Percentiles rank a stretch among this genome's conserved stretches.
phyloP scores from a whole-genome alignment of 2,329 filamentous ascomycete genomes.

The Dactylonectria macrodidyma region DNA sequence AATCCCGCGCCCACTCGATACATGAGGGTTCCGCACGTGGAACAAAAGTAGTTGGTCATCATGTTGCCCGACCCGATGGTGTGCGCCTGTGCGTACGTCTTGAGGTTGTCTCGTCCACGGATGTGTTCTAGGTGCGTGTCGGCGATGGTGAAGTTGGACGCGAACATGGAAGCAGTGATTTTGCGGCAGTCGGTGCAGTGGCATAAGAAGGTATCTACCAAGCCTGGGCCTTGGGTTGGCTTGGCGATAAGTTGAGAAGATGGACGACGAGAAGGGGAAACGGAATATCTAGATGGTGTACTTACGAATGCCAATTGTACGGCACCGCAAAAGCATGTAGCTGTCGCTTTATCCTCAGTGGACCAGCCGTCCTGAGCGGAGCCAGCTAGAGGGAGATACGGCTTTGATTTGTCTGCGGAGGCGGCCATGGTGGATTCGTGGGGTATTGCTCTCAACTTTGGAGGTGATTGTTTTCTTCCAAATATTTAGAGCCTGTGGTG shows the following conservation, averaged over 20 bases:
- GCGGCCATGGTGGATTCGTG: conserved; percentile 5
- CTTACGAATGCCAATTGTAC: conserved; percentile 69
- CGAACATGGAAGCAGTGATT: conserved; percentile 74
- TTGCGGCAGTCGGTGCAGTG: conserved; percentile 75
- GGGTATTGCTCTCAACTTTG: neutral
- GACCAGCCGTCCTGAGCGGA: conserved; percentile 60
- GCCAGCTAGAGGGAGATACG: conserved; percentile 54
- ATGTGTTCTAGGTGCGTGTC: conserved; percentile 62
- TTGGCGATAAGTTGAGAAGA: neutral
- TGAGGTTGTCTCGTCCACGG: conserved; percentile 67
- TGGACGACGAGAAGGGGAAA: neutral
- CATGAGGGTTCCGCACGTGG: conserved; percentile 72
- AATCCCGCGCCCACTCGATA: conserved; percentile 64
- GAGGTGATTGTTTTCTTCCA: neutral
- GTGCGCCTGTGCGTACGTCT: conserved; percentile 58
- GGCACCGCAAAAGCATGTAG: conserved; percentile 71
- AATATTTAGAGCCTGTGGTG: neutral
- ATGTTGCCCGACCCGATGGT: conserved; percentile 62
- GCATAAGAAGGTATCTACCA: conserved; percentile 69
- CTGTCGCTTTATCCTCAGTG: conserved; percentile 64
- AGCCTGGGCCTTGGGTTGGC: conserved; percentile 54
- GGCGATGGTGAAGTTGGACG: conserved; percentile 68
- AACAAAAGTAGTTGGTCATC: conserved; percentile 76
- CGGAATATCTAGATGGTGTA: conserved; percentile 19
- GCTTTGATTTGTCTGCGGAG: conserved; percentile 7